phyloP scores from a whole-genome alignment of 1,284 basidiomycete genomes.

The Boletus albobrunnescens region DNA sequence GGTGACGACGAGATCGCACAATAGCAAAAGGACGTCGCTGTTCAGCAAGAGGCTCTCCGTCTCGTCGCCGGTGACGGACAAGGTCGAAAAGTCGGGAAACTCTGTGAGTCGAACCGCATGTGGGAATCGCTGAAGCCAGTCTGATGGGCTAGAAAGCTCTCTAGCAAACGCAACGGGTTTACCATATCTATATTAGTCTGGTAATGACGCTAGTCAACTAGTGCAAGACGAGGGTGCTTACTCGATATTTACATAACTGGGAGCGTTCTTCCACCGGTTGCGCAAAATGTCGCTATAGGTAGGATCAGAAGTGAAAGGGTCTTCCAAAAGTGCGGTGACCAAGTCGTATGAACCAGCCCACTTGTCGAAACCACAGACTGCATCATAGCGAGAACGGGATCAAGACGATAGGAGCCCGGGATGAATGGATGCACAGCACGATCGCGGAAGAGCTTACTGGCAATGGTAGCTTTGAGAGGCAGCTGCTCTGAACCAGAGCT shows the following conservation, averaged over 20 bases:
- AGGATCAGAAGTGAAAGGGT: constrained; percentile 55
- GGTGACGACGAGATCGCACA: constrained; percentile 55
- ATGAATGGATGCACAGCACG: constrained; percentile 3
- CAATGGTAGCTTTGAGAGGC: constrained; percentile 38
- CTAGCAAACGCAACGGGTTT: constrained; percentile 16
- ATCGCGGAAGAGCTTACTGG: constrained; percentile 38
- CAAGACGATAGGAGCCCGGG: not conserved
- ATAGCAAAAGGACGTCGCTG: constrained; percentile 56
- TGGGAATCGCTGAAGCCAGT: constrained; percentile 52
- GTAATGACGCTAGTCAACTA: not conserved
- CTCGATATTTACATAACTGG: constrained; percentile 39
- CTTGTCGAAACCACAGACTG: constrained; percentile 56
- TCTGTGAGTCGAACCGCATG: constrained; percentile 49
- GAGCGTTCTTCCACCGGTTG: constrained; percentile 41
- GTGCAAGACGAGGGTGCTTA: constrained; percentile 32
- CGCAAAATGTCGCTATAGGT: constrained; percentile 40
- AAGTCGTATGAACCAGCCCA: constrained; percentile 50
- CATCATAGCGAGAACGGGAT: not conserved
- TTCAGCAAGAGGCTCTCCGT: constrained; percentile 37
- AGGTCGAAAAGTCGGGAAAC: constrained; percentile 31
- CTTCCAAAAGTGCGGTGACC: constrained; percentile 64
- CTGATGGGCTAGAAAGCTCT: constrained; percentile 39
- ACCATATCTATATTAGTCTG: constrained; percentile 21
- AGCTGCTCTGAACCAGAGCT: constrained; percentile 19
- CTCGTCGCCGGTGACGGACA: constrained; percentile 14